Evolutionary conservation across 352 stramenopile genomes (phyloP).

Genomic region (Phytophthora multivora): DNA sequence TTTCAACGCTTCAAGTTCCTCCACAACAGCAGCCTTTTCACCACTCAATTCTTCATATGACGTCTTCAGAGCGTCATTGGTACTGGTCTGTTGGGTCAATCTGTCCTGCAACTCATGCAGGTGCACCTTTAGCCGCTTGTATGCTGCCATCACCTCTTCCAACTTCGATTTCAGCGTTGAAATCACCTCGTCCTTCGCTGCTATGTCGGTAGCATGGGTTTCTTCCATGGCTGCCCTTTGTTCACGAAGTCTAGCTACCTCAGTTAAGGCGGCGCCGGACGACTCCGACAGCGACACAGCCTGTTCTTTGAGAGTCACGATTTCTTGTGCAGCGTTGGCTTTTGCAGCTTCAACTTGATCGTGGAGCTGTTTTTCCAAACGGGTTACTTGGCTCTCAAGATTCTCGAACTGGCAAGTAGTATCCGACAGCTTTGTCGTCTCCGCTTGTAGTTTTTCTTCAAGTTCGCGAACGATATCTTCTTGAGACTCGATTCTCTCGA

Average conservation of each 20-base stretch:
- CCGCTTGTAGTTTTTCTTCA: constrained; percentile 10
- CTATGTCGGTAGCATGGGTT: constrained; percentile 5
- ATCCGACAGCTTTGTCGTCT: constrained; percentile 1
- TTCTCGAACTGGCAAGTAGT: constrained; percentile 15
- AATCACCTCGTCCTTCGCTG: constrained; percentile 55
- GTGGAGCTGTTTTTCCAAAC: constrained; percentile 22
- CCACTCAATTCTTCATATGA: constrained; percentile 33
- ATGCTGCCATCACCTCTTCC: constrained; percentile 64
- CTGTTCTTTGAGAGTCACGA: constrained; percentile 28
- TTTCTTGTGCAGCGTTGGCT: constrained; percentile 16
- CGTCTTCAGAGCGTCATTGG: constrained; percentile 28
- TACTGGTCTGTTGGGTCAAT: constrained; percentile 41
- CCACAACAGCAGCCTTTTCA: constrained; percentile 12
- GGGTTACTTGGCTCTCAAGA: constrained; percentile 22
- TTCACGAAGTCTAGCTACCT: constrained; percentile 28
- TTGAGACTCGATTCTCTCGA: background rate
- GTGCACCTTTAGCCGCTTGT: constrained; percentile 61
- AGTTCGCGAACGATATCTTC: background rate
- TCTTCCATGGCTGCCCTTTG: constrained; percentile 20
- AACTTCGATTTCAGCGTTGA: constrained; percentile 59
- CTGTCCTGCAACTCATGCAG: constrained; percentile 52
- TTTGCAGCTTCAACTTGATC: constrained; percentile 15
- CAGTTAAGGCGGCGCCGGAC: constrained; percentile 4
- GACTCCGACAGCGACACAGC: constrained; percentile 26
- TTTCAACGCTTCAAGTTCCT: constrained; percentile 38